phyloP scores from a whole-genome alignment of 164 flowering plant species.

The Malania oleifera region DNA sequence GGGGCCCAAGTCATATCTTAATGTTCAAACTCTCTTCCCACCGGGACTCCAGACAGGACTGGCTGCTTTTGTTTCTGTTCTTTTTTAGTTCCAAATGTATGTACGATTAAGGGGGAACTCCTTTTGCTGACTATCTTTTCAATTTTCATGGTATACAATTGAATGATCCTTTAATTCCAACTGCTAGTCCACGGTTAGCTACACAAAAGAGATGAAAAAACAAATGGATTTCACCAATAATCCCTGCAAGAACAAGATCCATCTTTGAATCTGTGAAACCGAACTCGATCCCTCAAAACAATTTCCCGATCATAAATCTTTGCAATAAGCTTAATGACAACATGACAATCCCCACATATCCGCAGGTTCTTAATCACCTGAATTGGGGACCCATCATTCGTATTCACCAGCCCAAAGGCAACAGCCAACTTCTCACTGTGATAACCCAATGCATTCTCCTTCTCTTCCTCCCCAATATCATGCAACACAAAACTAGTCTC shows the following conservation, averaged over 20 bases:
- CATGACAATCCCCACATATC: constrained; percentile 88
- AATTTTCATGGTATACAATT: no score
- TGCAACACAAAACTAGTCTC: constrained; percentile 69
- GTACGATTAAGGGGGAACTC: no score
- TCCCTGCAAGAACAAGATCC: constrained; percentile 83
- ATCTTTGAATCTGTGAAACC: constrained; percentile 68
- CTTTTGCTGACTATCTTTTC: no score
- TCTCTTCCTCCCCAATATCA: constrained; percentile 87
- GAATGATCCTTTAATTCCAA: no score
- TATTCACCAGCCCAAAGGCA: constrained; percentile 71
- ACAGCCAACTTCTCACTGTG: constrained; percentile 94
- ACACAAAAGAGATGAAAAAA: no score
- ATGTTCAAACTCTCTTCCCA: no score
- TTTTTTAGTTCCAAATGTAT: no score
- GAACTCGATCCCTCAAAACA: constrained; percentile 71
- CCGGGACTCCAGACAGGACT: no score
- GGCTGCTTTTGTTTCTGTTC: no score
- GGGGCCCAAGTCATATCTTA: no score
- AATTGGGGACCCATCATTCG: constrained; percentile 41
- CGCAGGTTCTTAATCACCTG: constrained; percentile 84
- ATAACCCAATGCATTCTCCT: constrained; percentile 66
- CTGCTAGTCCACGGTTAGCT: no score
- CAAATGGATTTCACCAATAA: constrained; percentile 54
- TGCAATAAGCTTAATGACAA: constrained; percentile 64
- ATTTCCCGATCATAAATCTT: constrained; percentile 71